Evolutionary conservation across 2,329 filamentous ascomycete genomes (phyloP), one percentile per base, ranked within the genome.

Genomic region (Clonostachys solani): DNA sequence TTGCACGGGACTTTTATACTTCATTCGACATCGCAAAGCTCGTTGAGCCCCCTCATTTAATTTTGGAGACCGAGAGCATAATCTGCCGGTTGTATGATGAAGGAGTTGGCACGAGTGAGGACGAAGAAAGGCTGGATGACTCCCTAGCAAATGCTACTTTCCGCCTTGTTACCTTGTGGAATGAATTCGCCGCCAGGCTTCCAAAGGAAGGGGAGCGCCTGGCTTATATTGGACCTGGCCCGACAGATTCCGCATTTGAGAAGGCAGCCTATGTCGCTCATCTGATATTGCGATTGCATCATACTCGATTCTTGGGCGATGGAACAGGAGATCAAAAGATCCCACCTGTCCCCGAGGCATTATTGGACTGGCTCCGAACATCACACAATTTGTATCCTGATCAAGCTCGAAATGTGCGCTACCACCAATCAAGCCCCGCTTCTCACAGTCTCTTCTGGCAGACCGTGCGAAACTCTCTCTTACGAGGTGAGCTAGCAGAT

Each of bases 401-500:
- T 45, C 86, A 92, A 57, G 71, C 87, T 19, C 73, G 81, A 36
- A 74, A 83, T 5, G 77, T 96, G 19, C 71, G 80, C 51, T 74
- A 75, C 29, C 69, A 83, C 55, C 75, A 76, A 42, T 87, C 88
- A 1, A 87, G 87, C 49, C 89, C 91, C 18, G 86, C 89, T 3
- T 82, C 83, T 40, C 88, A 94, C 58, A 72, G 77, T 23, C 73
- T 87, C 35, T 97, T 90, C 67, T 97, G 92, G 92, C 88, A 92
- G 60, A 83, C 83, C 2, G 72, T 96, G n/a, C 87, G 86, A 56
- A 81, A 81, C 47, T 75, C 83, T 13, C 73, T 92, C 18, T 72
- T 95, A 23, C 86, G 91, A 42, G 92, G 92, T 40, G 84, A 86
- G 49, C 78, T 95, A 40, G 56, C 64, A 13, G 81, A 81, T 40